Evolutionary conservation across 768 basidiomycete genomes (phyloP).

Genomic region (Xanthoconium stramineum): DNA sequence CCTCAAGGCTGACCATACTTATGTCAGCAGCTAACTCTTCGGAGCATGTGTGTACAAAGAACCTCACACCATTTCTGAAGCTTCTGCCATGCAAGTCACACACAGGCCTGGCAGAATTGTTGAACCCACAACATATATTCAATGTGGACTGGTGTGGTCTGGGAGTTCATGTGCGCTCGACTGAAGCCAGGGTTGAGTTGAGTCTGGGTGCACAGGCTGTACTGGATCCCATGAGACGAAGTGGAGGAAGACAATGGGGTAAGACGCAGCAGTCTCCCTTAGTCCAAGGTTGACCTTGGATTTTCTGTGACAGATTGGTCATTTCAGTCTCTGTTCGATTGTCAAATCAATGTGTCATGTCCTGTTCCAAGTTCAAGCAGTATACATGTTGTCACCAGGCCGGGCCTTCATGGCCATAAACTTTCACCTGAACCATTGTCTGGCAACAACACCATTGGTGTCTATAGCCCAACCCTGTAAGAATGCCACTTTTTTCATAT

Average conservation of each 20-base stretch:
- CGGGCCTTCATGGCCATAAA: slow-evolving; percentile 39
- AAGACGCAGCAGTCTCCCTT: not conserved
- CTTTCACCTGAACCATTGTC: slow-evolving; percentile 52
- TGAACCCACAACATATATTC: slow-evolving; percentile 84
- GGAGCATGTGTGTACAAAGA: slow-evolving; percentile 95
- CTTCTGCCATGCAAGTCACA: slow-evolving; percentile 88
- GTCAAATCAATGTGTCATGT: slow-evolving; percentile 58
- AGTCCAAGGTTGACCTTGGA: slow-evolving; percentile 1
- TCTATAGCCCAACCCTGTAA: slow-evolving; percentile 54
- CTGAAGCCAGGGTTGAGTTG: slow-evolving; percentile 58
- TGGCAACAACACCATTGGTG: slow-evolving; percentile 34
- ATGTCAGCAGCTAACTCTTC: too few relatives aligned
- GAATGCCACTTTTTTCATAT: not conserved
- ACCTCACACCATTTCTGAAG: slow-evolving; percentile 93
- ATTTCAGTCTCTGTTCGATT: slow-evolving; percentile 63
- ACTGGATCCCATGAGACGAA: slow-evolving; percentile 66
- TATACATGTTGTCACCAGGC: slow-evolving; percentile 49
- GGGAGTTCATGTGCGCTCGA: slow-evolving; percentile 71
- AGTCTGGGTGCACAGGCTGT: slow-evolving; percentile 72
- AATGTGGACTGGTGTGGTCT: slow-evolving; percentile 92
- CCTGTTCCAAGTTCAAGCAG: slow-evolving; percentile 64
- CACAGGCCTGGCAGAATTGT: slow-evolving; percentile 77
- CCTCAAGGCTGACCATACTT: too few relatives aligned
- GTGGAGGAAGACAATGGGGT: slow-evolving; percentile 56
- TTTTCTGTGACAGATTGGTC: slow-evolving; percentile 61